phyloP scores from a whole-genome alignment of 75 land plant species.

The Isoetes taiwanensis region DNA sequence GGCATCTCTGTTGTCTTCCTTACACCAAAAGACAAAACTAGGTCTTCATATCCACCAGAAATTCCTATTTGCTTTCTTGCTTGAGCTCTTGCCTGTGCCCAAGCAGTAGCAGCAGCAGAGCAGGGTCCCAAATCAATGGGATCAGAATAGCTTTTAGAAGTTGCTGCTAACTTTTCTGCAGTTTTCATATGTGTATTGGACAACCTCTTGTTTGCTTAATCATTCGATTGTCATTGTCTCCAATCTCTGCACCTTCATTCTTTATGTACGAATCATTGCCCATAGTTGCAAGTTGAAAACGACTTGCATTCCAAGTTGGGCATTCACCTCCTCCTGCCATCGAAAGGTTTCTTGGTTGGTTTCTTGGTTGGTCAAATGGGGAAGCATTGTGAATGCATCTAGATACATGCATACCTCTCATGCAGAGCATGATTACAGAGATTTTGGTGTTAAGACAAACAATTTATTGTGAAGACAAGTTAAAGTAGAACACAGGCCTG shows the following conservation, averaged over 20 bases:
- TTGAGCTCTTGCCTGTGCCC: slow-evolving; percentile 33
- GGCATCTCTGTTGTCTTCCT: slow-evolving; percentile 8
- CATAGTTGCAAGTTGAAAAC: too few relatives aligned
- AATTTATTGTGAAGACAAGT: too few relatives aligned
- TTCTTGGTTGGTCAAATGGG: too few relatives aligned
- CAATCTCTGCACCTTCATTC: not conserved
- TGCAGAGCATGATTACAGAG: too few relatives aligned
- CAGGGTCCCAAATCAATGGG: slow-evolving; percentile 30
- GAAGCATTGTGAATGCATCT: too few relatives aligned
- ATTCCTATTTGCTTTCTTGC: not conserved
- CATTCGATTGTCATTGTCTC: not conserved
- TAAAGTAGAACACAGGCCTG: too few relatives aligned
- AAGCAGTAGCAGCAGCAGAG: slow-evolving; percentile 27
- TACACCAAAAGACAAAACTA: slow-evolving; percentile 47
- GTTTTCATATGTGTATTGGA: not conserved
- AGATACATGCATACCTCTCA: too few relatives aligned
- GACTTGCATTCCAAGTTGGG: too few relatives aligned
- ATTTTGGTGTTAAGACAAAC: too few relatives aligned
- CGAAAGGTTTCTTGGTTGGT: too few relatives aligned
- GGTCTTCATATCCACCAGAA: slow-evolving; percentile 13
- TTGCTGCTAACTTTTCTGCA: not conserved
- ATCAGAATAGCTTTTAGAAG: not conserved
- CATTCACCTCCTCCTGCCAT: too few relatives aligned
- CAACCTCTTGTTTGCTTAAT: not conserved
- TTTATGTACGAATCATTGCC: not conserved